phyloP scores from a whole-genome alignment of 1,284 basidiomycete species.

The Irpex rosettiformis region DNA sequence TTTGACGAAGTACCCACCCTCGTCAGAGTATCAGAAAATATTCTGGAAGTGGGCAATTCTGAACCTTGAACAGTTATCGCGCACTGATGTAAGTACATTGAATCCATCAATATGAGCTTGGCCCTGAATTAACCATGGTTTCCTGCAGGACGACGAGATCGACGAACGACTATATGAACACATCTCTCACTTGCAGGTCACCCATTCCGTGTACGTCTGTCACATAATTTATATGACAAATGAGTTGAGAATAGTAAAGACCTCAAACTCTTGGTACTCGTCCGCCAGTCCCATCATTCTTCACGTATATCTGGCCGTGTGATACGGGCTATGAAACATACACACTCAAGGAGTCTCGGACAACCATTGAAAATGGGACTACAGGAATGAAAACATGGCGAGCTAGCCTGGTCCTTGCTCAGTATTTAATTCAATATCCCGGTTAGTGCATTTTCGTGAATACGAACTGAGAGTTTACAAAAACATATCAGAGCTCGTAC shows the following conservation, averaged over 20 bases:
- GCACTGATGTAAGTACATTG: slow-evolving; percentile 37
- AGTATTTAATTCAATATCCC: slow-evolving; percentile 54
- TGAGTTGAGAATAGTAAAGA: slow-evolving; percentile 2
- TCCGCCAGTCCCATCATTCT: slow-evolving; percentile 50
- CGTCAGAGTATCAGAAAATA: slow-evolving; percentile 50
- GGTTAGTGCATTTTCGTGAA: slow-evolving; percentile 30
- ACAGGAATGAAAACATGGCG: slow-evolving; percentile 77
- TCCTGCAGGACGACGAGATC: slow-evolving; percentile 52
- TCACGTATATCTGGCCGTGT: slow-evolving; percentile 59
- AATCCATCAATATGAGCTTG: slow-evolving; percentile 2
- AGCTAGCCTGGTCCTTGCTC: slow-evolving; percentile 63
- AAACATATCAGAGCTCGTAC: slow-evolving; percentile 43
- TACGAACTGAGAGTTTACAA: not conserved
- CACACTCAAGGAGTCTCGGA: slow-evolving; percentile 69
- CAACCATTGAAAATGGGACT: slow-evolving; percentile 67
- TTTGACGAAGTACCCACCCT: slow-evolving; percentile 56
- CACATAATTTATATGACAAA: not conserved
- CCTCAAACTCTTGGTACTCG: slow-evolving; percentile 11
- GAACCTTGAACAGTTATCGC: slow-evolving; percentile 43
- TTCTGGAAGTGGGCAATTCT: slow-evolving; percentile 73
- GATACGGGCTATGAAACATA: slow-evolving; percentile 35
- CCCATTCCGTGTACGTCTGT: slow-evolving; percentile 6
- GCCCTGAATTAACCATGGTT: not conserved
- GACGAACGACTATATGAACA: slow-evolving; percentile 60
- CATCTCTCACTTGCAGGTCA: slow-evolving; percentile 39